Percentiles rank a stretch among this genome's conserved stretches.
Evolutionary conservation across 1,139 yeast genomes (phyloP).

Genomic region (Williopsis jadinii): DNA sequence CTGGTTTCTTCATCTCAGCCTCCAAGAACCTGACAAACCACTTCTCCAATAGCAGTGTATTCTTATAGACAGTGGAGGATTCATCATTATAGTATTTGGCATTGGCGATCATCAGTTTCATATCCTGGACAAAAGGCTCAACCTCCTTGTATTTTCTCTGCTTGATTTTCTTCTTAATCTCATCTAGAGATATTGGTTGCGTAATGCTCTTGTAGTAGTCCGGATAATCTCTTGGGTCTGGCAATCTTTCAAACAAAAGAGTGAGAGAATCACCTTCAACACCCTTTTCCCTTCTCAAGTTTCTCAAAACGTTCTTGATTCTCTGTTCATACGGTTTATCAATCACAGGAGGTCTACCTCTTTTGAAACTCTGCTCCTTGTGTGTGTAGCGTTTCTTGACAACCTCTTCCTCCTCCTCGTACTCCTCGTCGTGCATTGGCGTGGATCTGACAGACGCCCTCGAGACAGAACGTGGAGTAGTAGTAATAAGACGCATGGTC

Average conservation of each 20-base stretch:
- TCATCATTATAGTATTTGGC: conserved; percentile 63
- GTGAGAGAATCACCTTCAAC: conserved; percentile 43
- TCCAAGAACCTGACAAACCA: conserved; percentile 55
- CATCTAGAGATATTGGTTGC: conserved; percentile 76
- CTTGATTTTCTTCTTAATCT: conserved; percentile 76
- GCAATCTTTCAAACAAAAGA: conserved; percentile 72
- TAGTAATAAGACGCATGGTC: background rate
- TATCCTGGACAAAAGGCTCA: conserved; percentile 69
- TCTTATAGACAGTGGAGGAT: conserved; percentile 48
- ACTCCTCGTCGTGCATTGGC: conserved; percentile 16
- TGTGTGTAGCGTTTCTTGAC: conserved; percentile 4
- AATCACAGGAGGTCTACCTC: conserved; percentile 95
- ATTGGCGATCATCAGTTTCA: conserved; percentile 68
- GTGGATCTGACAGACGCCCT: conserved; percentile 8
- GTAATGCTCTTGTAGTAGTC: conserved; percentile 59
- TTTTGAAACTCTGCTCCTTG: conserved; percentile 45
- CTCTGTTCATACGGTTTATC: conserved; percentile 92
- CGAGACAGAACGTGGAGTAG: conserved; percentile 7
- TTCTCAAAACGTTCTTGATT: conserved; percentile 78
- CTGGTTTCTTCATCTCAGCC: conserved; percentile 74
- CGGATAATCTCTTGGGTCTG: conserved; percentile 60
- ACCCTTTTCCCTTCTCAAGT: conserved; percentile 65
- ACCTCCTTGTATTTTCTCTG: conserved; percentile 75
- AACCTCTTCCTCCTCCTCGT: conserved; percentile 12
- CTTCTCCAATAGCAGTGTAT: conserved; percentile 54